These are phyloP conservation scores for Olyra latifolia DNA, from an alignment of 176 grass and related monocot genomes.

Conservation along the genomic window DNA sequence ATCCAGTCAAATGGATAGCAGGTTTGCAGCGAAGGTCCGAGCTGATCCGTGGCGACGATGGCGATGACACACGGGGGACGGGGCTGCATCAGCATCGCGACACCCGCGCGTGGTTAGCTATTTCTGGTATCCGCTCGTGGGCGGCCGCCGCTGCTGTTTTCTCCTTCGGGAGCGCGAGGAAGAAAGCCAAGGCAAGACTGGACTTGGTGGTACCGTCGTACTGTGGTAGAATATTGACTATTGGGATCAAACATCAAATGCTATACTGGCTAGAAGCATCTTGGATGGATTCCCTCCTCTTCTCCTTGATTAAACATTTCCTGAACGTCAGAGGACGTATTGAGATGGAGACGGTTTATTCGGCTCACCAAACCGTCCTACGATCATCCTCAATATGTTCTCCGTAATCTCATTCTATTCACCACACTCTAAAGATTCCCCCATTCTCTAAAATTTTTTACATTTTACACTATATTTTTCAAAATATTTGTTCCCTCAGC, in stretches of 20 bases:
- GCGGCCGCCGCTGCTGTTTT: not conserved
- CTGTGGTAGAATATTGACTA: no score
- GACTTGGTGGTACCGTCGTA: no score
- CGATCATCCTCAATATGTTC: no score
- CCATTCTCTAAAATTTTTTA: no score
- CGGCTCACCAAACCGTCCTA: no score
- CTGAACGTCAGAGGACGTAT: not conserved
- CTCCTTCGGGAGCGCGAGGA: not conserved
- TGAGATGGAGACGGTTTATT: no score
- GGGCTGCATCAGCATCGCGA: not conserved
- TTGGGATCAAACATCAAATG: not conserved
- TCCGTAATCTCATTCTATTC: no score
- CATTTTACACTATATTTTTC: no score
- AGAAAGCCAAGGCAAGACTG: no score
- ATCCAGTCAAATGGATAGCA: not conserved
- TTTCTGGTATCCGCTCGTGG: not conserved
- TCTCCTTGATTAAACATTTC: not conserved
- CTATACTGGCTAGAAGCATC: not conserved
- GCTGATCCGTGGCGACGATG: not conserved
- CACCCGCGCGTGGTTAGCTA: not conserved
- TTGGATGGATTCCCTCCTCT: not conserved
- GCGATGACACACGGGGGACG: not conserved
- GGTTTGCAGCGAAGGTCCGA: not conserved
- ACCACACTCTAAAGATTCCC: no score
- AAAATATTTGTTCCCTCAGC: no score